phyloP scores from a whole-genome alignment of 2,329 filamentous ascomycete species.

The Fusarium napiforme region DNA sequence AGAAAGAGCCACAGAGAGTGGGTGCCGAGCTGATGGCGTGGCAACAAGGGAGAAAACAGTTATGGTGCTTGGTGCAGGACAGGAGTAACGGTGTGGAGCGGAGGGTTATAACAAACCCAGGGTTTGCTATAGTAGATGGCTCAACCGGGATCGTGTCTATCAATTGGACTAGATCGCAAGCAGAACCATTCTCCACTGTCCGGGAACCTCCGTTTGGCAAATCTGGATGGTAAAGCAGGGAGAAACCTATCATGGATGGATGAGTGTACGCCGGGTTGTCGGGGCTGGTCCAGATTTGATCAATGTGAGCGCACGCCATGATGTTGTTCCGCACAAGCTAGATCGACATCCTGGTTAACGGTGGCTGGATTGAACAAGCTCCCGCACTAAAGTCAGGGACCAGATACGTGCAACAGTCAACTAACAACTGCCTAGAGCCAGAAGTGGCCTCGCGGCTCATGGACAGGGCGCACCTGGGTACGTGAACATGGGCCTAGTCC shows the following conservation, averaged over 20 bases:
- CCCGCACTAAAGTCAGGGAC: slow-evolving; percentile 30
- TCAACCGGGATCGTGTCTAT: slow-evolving; percentile 38
- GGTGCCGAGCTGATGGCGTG: slow-evolving; percentile 42
- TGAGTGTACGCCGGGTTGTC: slow-evolving; percentile 34
- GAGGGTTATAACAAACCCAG: slow-evolving; percentile 46
- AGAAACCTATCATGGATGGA: slow-evolving; percentile 35
- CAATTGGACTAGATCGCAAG: slow-evolving; percentile 43
- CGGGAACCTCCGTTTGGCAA: slow-evolving; percentile 43
- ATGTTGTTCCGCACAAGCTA: slow-evolving; percentile 26
- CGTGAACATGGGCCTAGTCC: slow-evolving; percentile 26
- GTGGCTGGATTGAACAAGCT: slow-evolving; percentile 38
- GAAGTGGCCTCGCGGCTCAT: slow-evolving; percentile 29
- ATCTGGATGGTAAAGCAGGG: slow-evolving; percentile 36
- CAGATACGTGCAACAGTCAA: slow-evolving; percentile 21
- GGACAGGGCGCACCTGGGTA: slow-evolving; percentile 26
- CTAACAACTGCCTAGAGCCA: slow-evolving; percentile 16
- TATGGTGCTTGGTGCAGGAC: slow-evolving; percentile 40
- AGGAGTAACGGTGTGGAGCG: slow-evolving; percentile 41
- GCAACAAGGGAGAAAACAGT: slow-evolving; percentile 41
- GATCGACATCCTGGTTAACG: slow-evolving; percentile 39
- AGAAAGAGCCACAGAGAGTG: slow-evolving; percentile 29
- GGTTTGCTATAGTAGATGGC: slow-evolving; percentile 47
- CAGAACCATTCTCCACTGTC: slow-evolving; percentile 41
- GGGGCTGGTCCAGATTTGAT: slow-evolving; percentile 40
- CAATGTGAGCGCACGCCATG: slow-evolving; percentile 42